A percentile compares a stretch with the other conserved stretches of the same genome.
phyloP scores from a whole-genome alignment of 768 basidiomycete genomes.

The Boletus tylopilopsis region DNA sequence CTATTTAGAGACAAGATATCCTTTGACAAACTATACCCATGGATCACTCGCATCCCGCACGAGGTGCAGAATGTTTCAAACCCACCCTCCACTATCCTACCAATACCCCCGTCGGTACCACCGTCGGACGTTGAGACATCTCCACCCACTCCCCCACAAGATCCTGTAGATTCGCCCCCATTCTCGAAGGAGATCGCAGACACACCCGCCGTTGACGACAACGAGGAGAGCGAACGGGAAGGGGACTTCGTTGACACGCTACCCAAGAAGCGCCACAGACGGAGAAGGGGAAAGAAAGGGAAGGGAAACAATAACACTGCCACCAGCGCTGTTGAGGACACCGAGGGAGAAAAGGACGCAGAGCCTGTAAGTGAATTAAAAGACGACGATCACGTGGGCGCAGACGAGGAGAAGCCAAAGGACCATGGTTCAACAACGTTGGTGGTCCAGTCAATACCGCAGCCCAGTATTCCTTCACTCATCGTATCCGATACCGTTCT shows the following conservation, averaged over 20 bases:
- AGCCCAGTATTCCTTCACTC: slow-evolving; percentile 44
- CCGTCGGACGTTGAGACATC: background rate
- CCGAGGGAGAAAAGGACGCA: slow-evolving; percentile 24
- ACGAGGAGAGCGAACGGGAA: slow-evolving; percentile 61
- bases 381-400: slow-evolving; percentile 33
- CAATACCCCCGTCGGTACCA: background rate
- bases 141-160: background rate
- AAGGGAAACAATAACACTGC: slow-evolving; percentile 36
- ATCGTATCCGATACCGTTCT: slow-evolving; percentile 71
- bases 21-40: slow-evolving; percentile 9
- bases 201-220: slow-evolving; percentile 31
- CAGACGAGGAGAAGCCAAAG: slow-evolving; percentile 16
- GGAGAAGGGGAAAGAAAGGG: slow-evolving; percentile 49
- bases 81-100: background rate
- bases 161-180: slow-evolving; percentile 3
- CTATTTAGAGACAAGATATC: slow-evolving; percentile 22
- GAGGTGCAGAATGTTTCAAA: slow-evolving; percentile 1
- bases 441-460: slow-evolving; percentile 24
- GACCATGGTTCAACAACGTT: slow-evolving; percentile 12
- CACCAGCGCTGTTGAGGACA: slow-evolving; percentile 18
- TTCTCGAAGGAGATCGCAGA: slow-evolving; percentile 10
- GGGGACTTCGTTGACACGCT: slow-evolving; percentile 37
- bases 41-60: background rate
- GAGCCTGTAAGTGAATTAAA: slow-evolving; percentile 28
- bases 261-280: slow-evolving; percentile 40